Evolutionary conservation across 192 early-diverging fungal species (phyloP).

Genomic region (Coemansia sp.): DNA sequence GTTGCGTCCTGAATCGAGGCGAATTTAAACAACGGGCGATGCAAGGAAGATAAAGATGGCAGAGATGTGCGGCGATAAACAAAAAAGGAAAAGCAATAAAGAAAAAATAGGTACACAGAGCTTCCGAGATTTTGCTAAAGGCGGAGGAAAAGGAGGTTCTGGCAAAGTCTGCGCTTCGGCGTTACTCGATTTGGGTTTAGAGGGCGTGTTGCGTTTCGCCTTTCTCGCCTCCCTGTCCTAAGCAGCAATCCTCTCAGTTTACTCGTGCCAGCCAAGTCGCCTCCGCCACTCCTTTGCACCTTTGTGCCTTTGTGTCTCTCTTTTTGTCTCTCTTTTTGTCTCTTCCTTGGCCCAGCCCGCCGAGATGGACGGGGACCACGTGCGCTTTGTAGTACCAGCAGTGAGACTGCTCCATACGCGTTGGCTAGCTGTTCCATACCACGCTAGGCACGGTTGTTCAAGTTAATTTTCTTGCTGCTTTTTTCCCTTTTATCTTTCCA

Average conservation of each 20-base stretch:
- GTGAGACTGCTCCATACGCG: too few species aligned
- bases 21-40: neutral
- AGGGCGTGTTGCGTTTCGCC: neutral
- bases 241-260: conserved; percentile 1
- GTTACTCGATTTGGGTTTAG: neutral
- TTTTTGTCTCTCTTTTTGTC: too few species aligned
- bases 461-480: too few species aligned
- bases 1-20: neutral
- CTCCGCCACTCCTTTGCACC: neutral
- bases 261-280: neutral
- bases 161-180: neutral
- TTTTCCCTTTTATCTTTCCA: neutral
- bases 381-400: neutral
- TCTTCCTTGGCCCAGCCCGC: neutral
- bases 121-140: neutral
- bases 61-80: conserved; percentile 6
- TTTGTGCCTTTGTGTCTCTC: conserved; percentile 2
- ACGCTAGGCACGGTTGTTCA: too few species aligned
- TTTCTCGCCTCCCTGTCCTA: neutral
- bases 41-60: neutral
- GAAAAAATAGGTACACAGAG: conserved; percentile 2
- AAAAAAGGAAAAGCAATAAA: conserved; percentile 5
- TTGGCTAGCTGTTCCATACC: neutral
- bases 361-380: neutral
- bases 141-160: too few species aligned